Evolutionary conservation across 192 early-diverging fungal genomes (phyloP), one percentile per base, ranked within the genome.

Genomic region (Umbelopsis isabellina): DNA sequence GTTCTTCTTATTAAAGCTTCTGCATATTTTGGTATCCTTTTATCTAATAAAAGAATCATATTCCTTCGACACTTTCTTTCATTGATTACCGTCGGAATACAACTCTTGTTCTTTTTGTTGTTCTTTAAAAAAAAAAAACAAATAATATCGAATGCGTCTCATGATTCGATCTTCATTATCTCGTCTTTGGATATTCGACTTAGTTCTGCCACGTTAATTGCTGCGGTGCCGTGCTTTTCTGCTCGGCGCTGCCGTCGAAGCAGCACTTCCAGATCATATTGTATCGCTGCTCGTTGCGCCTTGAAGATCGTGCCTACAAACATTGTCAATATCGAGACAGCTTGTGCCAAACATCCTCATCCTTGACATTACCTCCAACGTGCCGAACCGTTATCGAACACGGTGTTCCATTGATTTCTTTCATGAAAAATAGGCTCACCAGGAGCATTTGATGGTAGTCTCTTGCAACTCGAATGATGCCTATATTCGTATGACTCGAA

Each of bases 371-470:
- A 82, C 83, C 83, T 55, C 80, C 78, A 20, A 81, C 66, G 53
- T 84, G 80, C 46, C 82, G 50, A 13, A 81, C 80, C 23, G 72
- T 73, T 50, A 84, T 69, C 3, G 75, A 73, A 25, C 83, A 84
- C 1, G 68, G 68, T 11, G 65, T 68, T 16, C 75, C 75, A 12
- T 79, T 79, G 41, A 84, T 70, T n/a, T 78, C 70, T 52, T 65
- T 73, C 7, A 84, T 81, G 50, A 84, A 84, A 12, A 80, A 82
- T 15, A 84, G 61, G 41, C 80, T 80, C n/a, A 75, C 73, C 75
- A 80, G 81, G 9, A 80, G 72, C 41, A 81, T 78, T 22, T 77
- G 74, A 46, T 78, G 50, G 45, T 81, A 73, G 45, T 84, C 83
- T 66, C 83, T 65, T 5, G 83, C 75, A 52, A 81, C 74, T 69